These are phyloP conservation scores for Xylaria sp. DNA, from an alignment of 2,329 filamentous ascomycete species.

Conservation along the genomic window DNA sequence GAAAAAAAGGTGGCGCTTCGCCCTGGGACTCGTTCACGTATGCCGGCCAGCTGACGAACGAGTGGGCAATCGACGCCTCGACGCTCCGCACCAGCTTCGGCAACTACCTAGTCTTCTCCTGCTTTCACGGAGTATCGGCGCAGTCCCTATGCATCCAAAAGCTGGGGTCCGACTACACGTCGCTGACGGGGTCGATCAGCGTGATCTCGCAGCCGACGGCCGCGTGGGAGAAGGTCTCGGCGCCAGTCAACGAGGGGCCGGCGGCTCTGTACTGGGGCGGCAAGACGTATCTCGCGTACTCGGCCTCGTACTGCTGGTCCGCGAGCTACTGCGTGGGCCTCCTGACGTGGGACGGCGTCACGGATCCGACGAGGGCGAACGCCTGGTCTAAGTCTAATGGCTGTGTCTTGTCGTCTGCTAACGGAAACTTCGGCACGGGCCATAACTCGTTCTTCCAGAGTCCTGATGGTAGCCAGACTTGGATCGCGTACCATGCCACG, in stretches of 20 bases:
- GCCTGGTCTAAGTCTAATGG: slow-evolving; percentile 64
- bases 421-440: slow-evolving; percentile 66
- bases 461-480: slow-evolving; percentile 63
- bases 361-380: slow-evolving; percentile 55
- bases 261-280: slow-evolving; percentile 59
- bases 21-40: slow-evolving; percentile 64
- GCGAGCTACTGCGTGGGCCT: slow-evolving; percentile 63
- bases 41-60: slow-evolving; percentile 56
- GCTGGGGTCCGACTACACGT: slow-evolving; percentile 53
- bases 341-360: slow-evolving; percentile 61
- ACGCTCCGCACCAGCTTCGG: slow-evolving; percentile 59
- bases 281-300: slow-evolving; percentile 62
- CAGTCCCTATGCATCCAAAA: slow-evolving; percentile 54
- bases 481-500: slow-evolving; percentile 67
- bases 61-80: slow-evolving; percentile 65
- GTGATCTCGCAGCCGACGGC: slow-evolving; percentile 63
- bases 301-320: slow-evolving; percentile 67
- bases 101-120: slow-evolving; percentile 66
- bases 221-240: slow-evolving; percentile 60
- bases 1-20: slow-evolving; percentile 57
- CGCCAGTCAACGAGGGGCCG: slow-evolving; percentile 65
- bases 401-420: slow-evolving; percentile 61
- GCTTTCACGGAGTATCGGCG: slow-evolving; percentile 55
- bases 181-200: slow-evolving; percentile 55
- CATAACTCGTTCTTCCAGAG: slow-evolving; percentile 69